Evolutionary conservation across 192 early-diverging fungal species (phyloP).

Genomic region (Coemansia sp.): DNA sequence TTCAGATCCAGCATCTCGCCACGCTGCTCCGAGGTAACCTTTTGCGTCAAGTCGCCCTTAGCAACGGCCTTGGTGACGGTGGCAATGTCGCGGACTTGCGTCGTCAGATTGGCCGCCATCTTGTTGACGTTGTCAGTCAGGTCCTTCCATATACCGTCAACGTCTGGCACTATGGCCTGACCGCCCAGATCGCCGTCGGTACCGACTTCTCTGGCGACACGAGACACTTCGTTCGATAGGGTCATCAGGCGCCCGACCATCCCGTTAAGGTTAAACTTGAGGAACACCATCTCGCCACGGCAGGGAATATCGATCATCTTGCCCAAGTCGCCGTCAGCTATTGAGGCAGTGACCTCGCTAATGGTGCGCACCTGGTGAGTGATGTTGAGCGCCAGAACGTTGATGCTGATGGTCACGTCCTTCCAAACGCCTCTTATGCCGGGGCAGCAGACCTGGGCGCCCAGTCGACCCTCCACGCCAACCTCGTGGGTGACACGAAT

Average conservation of each 20-base stretch:
- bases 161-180: constrained; percentile 54
- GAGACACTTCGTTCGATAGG: constrained; percentile 67
- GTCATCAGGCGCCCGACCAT: constrained; percentile 62
- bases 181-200: constrained; percentile 76
- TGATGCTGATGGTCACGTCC: constrained; percentile 68
- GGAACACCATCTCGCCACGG: constrained; percentile 32
- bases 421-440: constrained; percentile 69
- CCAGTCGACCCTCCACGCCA: constrained; percentile 65
- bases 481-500: constrained; percentile 77
- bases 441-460: constrained; percentile 61
- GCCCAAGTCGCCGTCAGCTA: constrained; percentile 62
- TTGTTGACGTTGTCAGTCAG: constrained; percentile 63
- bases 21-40: constrained; percentile 57
- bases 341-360: constrained; percentile 59
- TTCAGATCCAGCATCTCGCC: no score
- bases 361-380: constrained; percentile 67
- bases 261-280: constrained; percentile 51
- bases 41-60: constrained; percentile 57
- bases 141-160: constrained; percentile 63
- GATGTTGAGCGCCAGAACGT: constrained; percentile 67
- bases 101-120: constrained; percentile 67
- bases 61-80: constrained; percentile 62
- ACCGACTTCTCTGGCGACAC: constrained; percentile 71
- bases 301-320: constrained; percentile 55
- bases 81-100: constrained; percentile 64